Base-by-base conservation (phyloP, 1,284 basidiomycete genomes). In the Microbotryomycetes sp. region DNA sequence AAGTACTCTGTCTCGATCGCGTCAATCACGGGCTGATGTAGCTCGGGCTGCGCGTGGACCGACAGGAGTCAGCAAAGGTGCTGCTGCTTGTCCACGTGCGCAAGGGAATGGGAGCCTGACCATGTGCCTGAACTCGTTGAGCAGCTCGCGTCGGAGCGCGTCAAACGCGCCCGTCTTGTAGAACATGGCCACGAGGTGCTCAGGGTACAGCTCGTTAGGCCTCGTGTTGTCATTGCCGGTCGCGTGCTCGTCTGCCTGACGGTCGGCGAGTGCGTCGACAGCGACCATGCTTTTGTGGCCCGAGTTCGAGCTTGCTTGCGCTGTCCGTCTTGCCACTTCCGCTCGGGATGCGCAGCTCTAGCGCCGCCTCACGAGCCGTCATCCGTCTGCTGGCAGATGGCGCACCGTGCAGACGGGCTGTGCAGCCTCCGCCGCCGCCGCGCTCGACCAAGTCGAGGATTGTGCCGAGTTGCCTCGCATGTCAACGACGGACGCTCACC, bases 91-190 rank as follows among this genome's bases (percentile, higher is more conserved):
- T n/a, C n/a, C n/a, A n/a, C n/a, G n/a, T n/a, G n/a, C n/a, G n/a
- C n/a, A n/a, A n/a, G n/a, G n/a, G n/a, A 41, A 41, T 9, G 35
- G 18, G 35, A 41, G 35, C 35, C 35, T 41, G 35, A 41, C 35
- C 11, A 18, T 41, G 35, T 41, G 35, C 18, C 11, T 18, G 15
- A 64, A 67, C 24, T 60, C 57, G 2, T 5, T 7, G 27, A 67
- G 52, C 48, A 67, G 55, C 3, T 50, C 35, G 18, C 55, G 56
- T 3, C 65, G 54, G 24, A 67, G 52, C 3, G 41, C 6, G 56
- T 67, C 65, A 45, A 64, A 60, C 5, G 51, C 47, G 16, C 65
- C 65, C 1, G 52, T 23, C 24, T 52, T 57, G 28, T 64, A 56
- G 57, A 55, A 64, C 7, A 24, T 41, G 3, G 29, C 30, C 4